These are phyloP conservation scores for Pseudocercospora vitis DNA, from an alignment of 2,329 filamentous ascomycete genomes.

Conservation along the genomic window DNA sequence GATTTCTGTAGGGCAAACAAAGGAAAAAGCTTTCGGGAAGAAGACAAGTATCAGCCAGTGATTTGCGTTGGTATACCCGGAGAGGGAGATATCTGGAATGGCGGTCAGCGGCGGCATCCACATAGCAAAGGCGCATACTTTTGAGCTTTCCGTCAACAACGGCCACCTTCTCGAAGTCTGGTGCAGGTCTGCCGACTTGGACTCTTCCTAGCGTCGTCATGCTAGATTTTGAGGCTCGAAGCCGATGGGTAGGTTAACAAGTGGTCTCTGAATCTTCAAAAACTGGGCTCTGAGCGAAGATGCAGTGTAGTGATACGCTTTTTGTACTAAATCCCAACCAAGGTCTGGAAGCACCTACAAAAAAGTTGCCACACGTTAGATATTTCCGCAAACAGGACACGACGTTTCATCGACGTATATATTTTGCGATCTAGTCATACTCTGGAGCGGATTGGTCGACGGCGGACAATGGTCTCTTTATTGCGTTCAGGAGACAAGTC, in stretches of 20 bases:
- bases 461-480: conserved; percentile 1
- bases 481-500: background rate
- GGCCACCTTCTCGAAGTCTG: conserved; percentile 31
- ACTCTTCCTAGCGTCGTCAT: conserved; percentile 9
- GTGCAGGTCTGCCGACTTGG: conserved; percentile 34
- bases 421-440: background rate
- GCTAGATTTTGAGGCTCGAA: background rate
- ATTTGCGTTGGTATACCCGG: conserved; percentile 38
- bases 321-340: background rate
- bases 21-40: conserved; percentile 68
- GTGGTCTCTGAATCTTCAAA: background rate
- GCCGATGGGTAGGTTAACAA: too few relatives aligned
- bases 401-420: background rate
- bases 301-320: background rate
- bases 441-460: background rate
- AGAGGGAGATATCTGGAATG: conserved; percentile 32
- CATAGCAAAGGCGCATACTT: conserved; percentile 17
- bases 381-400: conserved; percentile 4
- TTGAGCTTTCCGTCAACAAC: conserved; percentile 37
- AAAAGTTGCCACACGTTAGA: background rate
- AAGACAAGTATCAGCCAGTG: conserved; percentile 65
- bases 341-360: background rate
- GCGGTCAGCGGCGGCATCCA: conserved; percentile 1
- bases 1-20: conserved; percentile 67
- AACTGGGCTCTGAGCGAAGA: background rate